Evolutionary conservation across 805 yeast genomes (phyloP).

Genomic region (Monosporozyma siamensis): DNA sequence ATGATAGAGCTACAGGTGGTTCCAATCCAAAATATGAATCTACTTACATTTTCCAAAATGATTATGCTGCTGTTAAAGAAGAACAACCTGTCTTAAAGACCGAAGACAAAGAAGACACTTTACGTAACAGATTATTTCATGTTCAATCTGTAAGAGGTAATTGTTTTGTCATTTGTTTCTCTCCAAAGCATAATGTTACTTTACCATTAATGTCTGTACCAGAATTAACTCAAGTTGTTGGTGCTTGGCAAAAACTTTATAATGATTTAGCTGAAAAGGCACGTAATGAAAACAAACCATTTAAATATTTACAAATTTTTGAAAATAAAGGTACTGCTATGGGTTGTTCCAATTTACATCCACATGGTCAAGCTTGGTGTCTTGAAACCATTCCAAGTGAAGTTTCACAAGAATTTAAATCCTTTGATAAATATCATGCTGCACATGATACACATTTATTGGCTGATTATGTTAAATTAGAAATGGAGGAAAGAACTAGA

Average conservation of each 20-base stretch:
- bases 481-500: conserved; percentile 42
- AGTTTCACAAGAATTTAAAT: conserved; percentile 46
- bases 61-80: conserved; percentile 58
- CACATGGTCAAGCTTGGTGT: conserved; percentile 80
- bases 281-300: conserved; percentile 35
- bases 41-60: conserved; percentile 58
- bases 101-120: conserved; percentile 11
- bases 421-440: conserved; percentile 40
- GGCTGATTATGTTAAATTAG: conserved; percentile 53
- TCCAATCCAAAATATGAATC: conserved; percentile 46
- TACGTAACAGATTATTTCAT: conserved; percentile 39
- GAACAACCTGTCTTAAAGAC: conserved; percentile 41
- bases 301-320: conserved; percentile 57
- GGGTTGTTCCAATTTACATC: conserved; percentile 80
- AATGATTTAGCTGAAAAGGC: conserved; percentile 34
- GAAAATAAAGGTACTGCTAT: conserved; percentile 72
- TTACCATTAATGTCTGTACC: conserved; percentile 47
- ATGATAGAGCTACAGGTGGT: conserved; percentile 53
- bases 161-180: conserved; percentile 62
- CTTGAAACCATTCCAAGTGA: conserved; percentile 56
- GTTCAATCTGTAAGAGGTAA: conserved; percentile 56
- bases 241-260: conserved; percentile 53
- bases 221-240: conserved; percentile 40
- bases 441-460: conserved; percentile 41
- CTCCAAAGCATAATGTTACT: conserved; percentile 59